Base-by-base conservation (phyloP, 306 rosid genomes). In the Sesbania bispinosa region DNA sequence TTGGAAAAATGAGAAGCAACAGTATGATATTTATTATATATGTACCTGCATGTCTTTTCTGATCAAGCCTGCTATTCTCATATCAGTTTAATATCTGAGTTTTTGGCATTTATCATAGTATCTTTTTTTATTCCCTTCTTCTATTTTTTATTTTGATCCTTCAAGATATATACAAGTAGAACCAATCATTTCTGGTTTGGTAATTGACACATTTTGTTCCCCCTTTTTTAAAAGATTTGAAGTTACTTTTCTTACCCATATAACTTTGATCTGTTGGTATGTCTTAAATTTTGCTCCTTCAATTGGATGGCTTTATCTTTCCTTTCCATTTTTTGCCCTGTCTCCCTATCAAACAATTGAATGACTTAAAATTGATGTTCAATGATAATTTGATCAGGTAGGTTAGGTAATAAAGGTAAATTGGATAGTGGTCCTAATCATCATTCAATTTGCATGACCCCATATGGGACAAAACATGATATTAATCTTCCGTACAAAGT, bases 381-480 rank as follows among this genome's bases (percentile, higher is more conserved):
- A 69, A 71, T 74, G 77, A 73, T 79, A 70, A 53, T 77, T 81
- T 84, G 62, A 77, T 81, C 82, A 41, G 78, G 87, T 81, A 71
- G 85, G 89, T 78, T 82, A 54, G 83, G 79, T 79, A 70, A 58
- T 68, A 59, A 69, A 67, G 79, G 80, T 82, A 53, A 77, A 80
- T 77, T 69, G 85, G 77, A 35, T 74, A 33, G 83, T 86, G 86
- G 87, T 83, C 92, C 86, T 62, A 54, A 51, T 53, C 70, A 48
- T 19, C 45, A 62, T 67, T 76, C 53, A 76, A 60, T 84, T 71
- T 78, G 71, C 77, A 67, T 68, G 70, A 68, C 54, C 76, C 87
- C 78, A 26, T 73, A 43, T 32, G 67, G 81, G 83, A 82, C 88
- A 68, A 73, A 61, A 45, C 35, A 48, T 67, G 54, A 52, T 77